Evolutionary conservation across 768 basidiomycete genomes (phyloP), one percentile per base, ranked within the genome.

Genomic region (Agaricus subrufescens): DNA sequence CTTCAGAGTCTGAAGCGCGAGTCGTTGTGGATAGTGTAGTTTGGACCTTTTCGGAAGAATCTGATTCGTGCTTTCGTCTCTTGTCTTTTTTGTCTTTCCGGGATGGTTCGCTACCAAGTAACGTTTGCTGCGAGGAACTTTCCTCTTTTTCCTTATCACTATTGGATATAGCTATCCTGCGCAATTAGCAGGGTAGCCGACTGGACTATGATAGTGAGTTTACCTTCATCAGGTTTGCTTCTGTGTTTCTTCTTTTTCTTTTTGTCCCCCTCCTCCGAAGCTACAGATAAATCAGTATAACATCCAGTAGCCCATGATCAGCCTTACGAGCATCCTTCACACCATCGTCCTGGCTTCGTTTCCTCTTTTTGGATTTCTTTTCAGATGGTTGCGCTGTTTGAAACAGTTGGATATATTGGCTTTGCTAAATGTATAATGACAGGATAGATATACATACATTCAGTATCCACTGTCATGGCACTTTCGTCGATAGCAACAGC

Each of bases 1-100:
- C 73, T 23, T 81, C 75, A 40, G 85, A 85, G 23, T 69, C 60
- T 1, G 71, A 61, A 12, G 72, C 61, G 34, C 71, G 58, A 2
- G 65, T 46, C 9, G 65, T 14, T 62, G 66, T 14, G 61, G 65
- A 26, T 45, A 61, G 50, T 46, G 59, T 54, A 39, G 64, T 58
- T 42, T 61, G 57, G 15, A 59, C 55, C 11, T 59, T 43, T 26
- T 65, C 45, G 27, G 62, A 58, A 15, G 56, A 63, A 9, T 64
- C 56, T 19, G 65, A 58, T 30, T 76, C 69, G 7, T 71, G 70
- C 60, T 78, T 77, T 30, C 71, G 72, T 62, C 75, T 78, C 62
- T 73, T 74, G 45, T 69, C 68, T 66, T 72, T 72, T 56, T 73
- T 72, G 54, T 72, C 68, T 49, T 64, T 60, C 46, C 59, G 50